Evolutionary conservation across 2,329 filamentous ascomycete species (phyloP), one percentile per base, ranked within the genome.

Genomic region (Aureobasidium sp.): DNA sequence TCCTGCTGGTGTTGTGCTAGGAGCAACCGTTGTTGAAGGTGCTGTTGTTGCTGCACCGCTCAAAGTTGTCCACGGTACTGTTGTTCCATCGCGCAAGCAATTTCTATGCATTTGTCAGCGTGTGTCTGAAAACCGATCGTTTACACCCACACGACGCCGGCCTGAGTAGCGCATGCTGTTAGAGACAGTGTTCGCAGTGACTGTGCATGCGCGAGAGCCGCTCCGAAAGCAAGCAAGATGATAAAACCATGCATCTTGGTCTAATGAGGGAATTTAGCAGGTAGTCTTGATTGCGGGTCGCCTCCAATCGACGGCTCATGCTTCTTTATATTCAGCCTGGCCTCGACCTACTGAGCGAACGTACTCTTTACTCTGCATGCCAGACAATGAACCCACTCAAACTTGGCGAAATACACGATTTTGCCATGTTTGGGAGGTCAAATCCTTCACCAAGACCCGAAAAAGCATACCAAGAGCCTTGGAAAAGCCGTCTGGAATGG

Each of bases 51-150:
- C 32, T 44, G 15, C 32, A 32, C 46, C 56, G 34, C 27, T 48
- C 15, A 56, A 10, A 32, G 60, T 62, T 4, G 51, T 62, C 41
- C 39, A 62, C 2, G 60, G 60, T 6, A 62, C 60, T 1, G 42
- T 57, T 0, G 60, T 62, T 1, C 51, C 60, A 13, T 62, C 60
- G 3, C 51, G 50, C 27, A 62, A 36, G 27, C 60, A 62, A 13
- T 56, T 62, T 8, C 60, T 62, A 15, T 4, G 17, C 15, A 12
- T 10, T 44, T 17, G 26, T 61, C 37, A 61, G 51, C 20, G 7
- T 5, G 29, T 12, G 36, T 27, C n/a, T 26, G 23, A n/a, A n/a
- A n/a, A n/a, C n/a, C n/a, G n/a, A n/a, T n/a, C n/a, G n/a, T n/a
- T n/a, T n/a, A n/a, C n/a, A n/a, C n/a, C n/a, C n/a, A n/a, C n/a